phyloP scores from a whole-genome alignment of 2,329 filamentous ascomycete genomes.

The Trichocomaceae sp. region DNA sequence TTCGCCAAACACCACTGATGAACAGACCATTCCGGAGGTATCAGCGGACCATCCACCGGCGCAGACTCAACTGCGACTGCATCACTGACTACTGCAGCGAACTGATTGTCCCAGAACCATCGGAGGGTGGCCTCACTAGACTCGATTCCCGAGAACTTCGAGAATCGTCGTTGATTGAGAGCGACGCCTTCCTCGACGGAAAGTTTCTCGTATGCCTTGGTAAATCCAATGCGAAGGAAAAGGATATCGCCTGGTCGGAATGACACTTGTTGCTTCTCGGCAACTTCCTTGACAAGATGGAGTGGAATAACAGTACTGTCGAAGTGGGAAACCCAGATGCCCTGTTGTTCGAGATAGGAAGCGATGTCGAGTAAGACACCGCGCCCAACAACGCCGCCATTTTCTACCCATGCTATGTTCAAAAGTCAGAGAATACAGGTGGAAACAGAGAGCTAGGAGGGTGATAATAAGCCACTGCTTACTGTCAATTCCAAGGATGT shows the following conservation, averaged over 20 bases:
- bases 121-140: constrained; percentile 26
- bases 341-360: constrained; percentile 37
- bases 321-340: constrained; percentile 34
- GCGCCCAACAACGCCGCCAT: constrained; percentile 39
- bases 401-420: constrained; percentile 29
- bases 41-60: constrained; percentile 22
- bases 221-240: constrained; percentile 51
- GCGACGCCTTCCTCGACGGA: constrained; percentile 25
- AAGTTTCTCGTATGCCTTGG: constrained; percentile 37
- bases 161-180: constrained; percentile 15
- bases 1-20: constrained; percentile 28
- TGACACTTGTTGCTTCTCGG: constrained; percentile 37
- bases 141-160: constrained; percentile 28
- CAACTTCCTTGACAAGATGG: constrained; percentile 39
- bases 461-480: not conserved
- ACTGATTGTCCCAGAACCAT: constrained; percentile 33
- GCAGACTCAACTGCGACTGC: constrained; percentile 28
- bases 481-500: constrained; percentile 40
- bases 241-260: constrained; percentile 51
- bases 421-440: not conserved
- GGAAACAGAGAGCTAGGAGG: too few species aligned
- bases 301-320: constrained; percentile 40
- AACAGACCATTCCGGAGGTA: constrained; percentile 21
- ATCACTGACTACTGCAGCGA: constrained; percentile 30
- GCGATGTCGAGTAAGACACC: constrained; percentile 45